Evolutionary conservation across 78 protist species (phyloP), one percentile per base, ranked within the genome.

Genomic region (Andalucia godoyi): DNA sequence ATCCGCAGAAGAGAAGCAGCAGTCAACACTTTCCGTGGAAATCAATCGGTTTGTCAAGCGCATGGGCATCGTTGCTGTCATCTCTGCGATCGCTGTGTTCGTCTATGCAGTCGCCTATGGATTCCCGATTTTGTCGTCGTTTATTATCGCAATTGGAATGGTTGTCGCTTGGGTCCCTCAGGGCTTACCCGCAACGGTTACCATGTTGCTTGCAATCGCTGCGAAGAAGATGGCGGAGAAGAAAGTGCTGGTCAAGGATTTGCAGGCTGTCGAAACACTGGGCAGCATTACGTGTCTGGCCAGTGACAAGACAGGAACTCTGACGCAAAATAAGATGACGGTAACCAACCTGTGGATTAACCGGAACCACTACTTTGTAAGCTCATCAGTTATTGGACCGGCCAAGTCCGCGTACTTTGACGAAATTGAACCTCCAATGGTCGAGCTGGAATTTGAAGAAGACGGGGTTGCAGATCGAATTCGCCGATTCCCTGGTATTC

Each of bases 241-340:
- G 72, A 37, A 78, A 53, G 91, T 89, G 33, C 45, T 78, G 42
- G 91, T 89, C 23, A 85, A 85, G 77, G 66, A 79, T 49, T 72
- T 89, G 23, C 43, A 75, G 54, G 58, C 86, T 21, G 93, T 93
- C 25, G 95, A 93, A 52, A 83, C 94, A 2, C 82, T 93, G 10
- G 98, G 98, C 27, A 42, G 81, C 32, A 82, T 91, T 8, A 67
- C 70, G 21, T 78, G 77, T 2, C 83, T 93, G 29, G 84, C 92
- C 40, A 73, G 85, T 1, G 97, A 93, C 73, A 93, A 93, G 83
- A 93, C 97, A 36, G 97, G 97, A 30, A 93, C 97, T 18, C 81
- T 92, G 23, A 92, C 97, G 43, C 87, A 80, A 53, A 89, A 89
- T 37, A 51, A 66, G 34, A 92, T 84, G 89, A 73, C 75, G 17